Conservation (phyloP, 2,329 filamentous ascomycete species). For the Colletotrichum magnum region DNA sequence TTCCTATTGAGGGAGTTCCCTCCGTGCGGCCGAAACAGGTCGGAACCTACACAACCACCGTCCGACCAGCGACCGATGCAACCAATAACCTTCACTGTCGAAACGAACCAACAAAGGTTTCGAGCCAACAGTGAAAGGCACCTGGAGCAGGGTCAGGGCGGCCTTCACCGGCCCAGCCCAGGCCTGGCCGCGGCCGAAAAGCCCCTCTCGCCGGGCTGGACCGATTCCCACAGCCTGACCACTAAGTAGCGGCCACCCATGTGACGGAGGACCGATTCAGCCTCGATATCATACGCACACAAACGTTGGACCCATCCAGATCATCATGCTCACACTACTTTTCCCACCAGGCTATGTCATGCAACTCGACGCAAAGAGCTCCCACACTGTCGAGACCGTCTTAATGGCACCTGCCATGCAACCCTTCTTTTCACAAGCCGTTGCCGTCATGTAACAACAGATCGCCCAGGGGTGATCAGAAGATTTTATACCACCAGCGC, state of each 20-base stretch:
- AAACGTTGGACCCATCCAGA: background rate
- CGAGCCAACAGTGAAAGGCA: background rate
- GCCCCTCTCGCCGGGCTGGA: slow-evolving; percentile 10
- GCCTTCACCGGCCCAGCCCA: background rate
- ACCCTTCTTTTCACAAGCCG: slow-evolving; percentile 11
- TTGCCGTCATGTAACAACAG: slow-evolving; percentile 25
- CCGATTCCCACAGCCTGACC: slow-evolving; percentile 26
- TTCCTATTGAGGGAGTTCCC: slow-evolving; percentile 50
- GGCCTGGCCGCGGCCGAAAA: background rate
- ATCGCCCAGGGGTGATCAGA: background rate
- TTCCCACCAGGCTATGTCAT: slow-evolving; percentile 22
- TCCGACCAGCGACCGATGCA: background rate
- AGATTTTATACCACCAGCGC: background rate
- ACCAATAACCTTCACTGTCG: slow-evolving; percentile 10
- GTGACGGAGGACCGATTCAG: slow-evolving; percentile 21
- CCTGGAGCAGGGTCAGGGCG: slow-evolving; percentile 10
- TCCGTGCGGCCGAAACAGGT: slow-evolving; percentile 40
- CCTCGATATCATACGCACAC: background rate
- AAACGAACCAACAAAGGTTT: background rate
- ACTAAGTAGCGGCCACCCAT: slow-evolving; percentile 28
- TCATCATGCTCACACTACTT: slow-evolving; percentile 18
- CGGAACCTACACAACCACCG: background rate
- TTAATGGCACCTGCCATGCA: slow-evolving; percentile 22
- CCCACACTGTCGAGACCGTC: slow-evolving; percentile 26
- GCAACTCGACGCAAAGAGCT: slow-evolving; percentile 31